Evolutionary conservation across 2,329 filamentous ascomycete species (phyloP), one percentile per base, ranked within the genome.

Genomic region (Fusarium odoratissimum): DNA sequence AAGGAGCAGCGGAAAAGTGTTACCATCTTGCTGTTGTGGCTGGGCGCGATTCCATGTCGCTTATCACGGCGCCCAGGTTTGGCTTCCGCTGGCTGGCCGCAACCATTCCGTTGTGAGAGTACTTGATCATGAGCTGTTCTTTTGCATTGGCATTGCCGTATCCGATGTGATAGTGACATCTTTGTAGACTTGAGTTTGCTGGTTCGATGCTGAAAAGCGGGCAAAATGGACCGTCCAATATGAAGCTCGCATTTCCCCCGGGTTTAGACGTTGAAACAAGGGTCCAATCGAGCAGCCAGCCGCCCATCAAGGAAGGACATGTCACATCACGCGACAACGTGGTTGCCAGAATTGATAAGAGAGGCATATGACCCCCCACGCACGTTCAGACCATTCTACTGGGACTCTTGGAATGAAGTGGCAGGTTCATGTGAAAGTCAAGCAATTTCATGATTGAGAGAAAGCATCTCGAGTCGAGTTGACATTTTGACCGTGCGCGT

Each of bases 261-360:
- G 73, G 69, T 71, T 64, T 72, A 54, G 51, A 68, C 58, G 64
- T 60, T 67, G 54, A 54, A 54, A 57, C 72, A 75, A 62, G 71
- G 73, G 62, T 63, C 73, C 71, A 60, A 55, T 59, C 61, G 55
- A 68, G 60, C 41, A 35, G 42, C 41, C 64, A 67, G 40, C 40
- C 42, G 35, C 38, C 54, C 54, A 25, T 23, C 52, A 67, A 56
- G 46, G 45, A 28, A 51, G 25, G 45, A 28, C 38, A 40, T 57
- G 64, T 73, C 62, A 44, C 57, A 76, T 77, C 75, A 77, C 75
- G 74, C 75, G 72, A 77, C 71, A 75, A 74, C 63, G 57, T 73
- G 67, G 51, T 52, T 58, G 48, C 46, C 55, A 52, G 35, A 69
- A 46, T 65, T 64, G 68, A 67, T 72, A 69, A 75, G 72, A 69